Evolutionary conservation across 2,329 filamentous ascomycete species (phyloP), one percentile per base, ranked within the genome.

Genomic region (Sclerotinia subarctica): DNA sequence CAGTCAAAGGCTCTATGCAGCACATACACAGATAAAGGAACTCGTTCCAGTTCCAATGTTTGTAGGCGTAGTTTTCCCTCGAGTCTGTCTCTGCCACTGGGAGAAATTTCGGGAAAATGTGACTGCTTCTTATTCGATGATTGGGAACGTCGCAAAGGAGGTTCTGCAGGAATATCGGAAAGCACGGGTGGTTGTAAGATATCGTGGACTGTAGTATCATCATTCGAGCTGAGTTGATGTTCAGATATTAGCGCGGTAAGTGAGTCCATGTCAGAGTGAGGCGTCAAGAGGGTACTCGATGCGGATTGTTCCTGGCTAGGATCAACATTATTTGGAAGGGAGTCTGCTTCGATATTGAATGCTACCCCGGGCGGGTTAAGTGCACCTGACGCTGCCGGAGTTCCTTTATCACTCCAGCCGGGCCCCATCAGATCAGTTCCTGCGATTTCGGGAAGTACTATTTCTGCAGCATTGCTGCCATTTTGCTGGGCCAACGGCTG

Each of bases 1-100:
- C 91, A 95, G 78, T 95, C 91, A 53, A 95, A 83, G 1, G 86
- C 89, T 69, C 86, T 85, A 58, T 87, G 83, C 66, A 93, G 82
- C n/a, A 92, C 86, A 11, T 87, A 82, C 53, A 92, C 84, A 1
- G 89, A 93, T n/a, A 95, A 79, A 0, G 86, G 85, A 3, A 94
- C 85, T 32, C 90, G 86, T 78, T 95, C 91, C 2, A 95, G 81
- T 78, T 93, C 91, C 13, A 95, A 81, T 1, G 83, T 87, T 69
- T 91, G 87, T n/a, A 95, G 80, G 70, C 82, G 85, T 21, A 95
- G 80, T 73, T 86, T 87, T 46, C 83, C 84, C 44, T 86, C 82
- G 1, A 86, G 78, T 26, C 80, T 78, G 53, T 81, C 81, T 71
- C 79, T 77, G 57, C 73, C 75, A 51, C 71, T 60, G 42, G 71